phyloP scores from a whole-genome alignment of 495 filamentous ascomycete genomes.

The Daldinia loculata region DNA sequence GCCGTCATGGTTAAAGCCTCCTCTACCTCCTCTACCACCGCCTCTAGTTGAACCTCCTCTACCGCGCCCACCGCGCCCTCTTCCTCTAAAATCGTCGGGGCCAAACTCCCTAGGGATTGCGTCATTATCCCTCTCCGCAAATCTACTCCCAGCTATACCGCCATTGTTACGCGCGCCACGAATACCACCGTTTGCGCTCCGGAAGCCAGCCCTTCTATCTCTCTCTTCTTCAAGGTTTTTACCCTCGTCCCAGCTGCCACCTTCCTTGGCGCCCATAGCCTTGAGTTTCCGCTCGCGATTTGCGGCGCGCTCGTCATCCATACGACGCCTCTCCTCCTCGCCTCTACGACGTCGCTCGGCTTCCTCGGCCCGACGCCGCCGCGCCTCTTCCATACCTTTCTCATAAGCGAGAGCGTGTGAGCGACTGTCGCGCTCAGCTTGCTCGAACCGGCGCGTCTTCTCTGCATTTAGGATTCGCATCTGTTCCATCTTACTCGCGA shows the following conservation, averaged over 20 bases:
- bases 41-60: conserved; percentile 34
- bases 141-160: conserved; percentile 48
- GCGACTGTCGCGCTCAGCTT: conserved; percentile 59
- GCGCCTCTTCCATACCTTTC: conserved; percentile 60
- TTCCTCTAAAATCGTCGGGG: conserved; percentile 42
- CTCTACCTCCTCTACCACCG: conserved; percentile 41
- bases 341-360: conserved; percentile 48
- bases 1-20: conserved; percentile 38
- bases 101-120: conserved; percentile 37
- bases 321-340: conserved; percentile 54
- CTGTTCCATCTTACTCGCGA: conserved; percentile 60
- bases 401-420: conserved; percentile 61
- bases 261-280: conserved; percentile 55
- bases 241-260: conserved; percentile 57
- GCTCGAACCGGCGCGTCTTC: conserved; percentile 59
- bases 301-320: conserved; percentile 60
- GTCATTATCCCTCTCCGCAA: conserved; percentile 39
- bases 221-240: conserved; percentile 48
- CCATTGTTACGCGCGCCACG: conserved; percentile 42
- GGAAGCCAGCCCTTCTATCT: conserved; percentile 47
- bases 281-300: conserved; percentile 60
- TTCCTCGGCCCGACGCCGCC: conserved; percentile 55
- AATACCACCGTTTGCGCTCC: conserved; percentile 54
- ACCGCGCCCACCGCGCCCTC: conserved; percentile 42
- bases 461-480: conserved; percentile 58